Base-by-base conservation (phyloP, 257 asterid species). In the Jacaranda mimosifolia region DNA sequence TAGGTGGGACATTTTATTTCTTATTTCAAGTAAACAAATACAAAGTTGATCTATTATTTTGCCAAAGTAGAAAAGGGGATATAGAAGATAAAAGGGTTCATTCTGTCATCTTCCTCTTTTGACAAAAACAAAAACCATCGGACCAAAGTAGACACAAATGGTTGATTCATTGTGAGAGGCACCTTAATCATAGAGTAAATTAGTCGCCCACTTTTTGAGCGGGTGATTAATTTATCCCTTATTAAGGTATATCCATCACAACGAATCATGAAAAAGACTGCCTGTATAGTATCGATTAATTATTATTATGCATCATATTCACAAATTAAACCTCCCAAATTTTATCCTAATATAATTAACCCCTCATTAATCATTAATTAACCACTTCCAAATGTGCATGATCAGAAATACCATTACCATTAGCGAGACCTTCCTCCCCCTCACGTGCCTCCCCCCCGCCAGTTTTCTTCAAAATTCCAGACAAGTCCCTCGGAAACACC, bases 401-500 rank as follows among this genome's bases (percentile, higher is more conserved):
- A 26, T 26, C 32, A 53, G 42, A 21, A 70, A 17, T 6, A 35
- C 35, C 48, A 78, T 57, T 66, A 38, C 57, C 68, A 78, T 57
- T 66, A 14, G 49, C 10, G 51, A 63, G 26, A 17, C 3, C 10
- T 38, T 14, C 39, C 46, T 26, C 42, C n/a, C n/a, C 39, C 7
- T 52, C 46, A 21, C 32, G 32, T 56, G 74, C 40, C 70, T 68
- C 13, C 43, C 11, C 19, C 32, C 4, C 18, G 39, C 83, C 78
- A 52, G 81, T 82, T 74, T 82, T 80, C 6, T 26, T 81, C 76
- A 84, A 43, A 72, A 83, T 79, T 3, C 67, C 58, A 14, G 51
- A 52, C 84, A 87, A 82, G n/a, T 87, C 91, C 80, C 91, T 75
- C 13, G 83, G 76, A 9, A 68, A 73, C 68, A 87, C 83, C 7